A percentile compares a stretch with the other conserved stretches of the same genome.
Conservation (phyloP, 106 monocot genomes). For the Acorus gramineus region DNA sequence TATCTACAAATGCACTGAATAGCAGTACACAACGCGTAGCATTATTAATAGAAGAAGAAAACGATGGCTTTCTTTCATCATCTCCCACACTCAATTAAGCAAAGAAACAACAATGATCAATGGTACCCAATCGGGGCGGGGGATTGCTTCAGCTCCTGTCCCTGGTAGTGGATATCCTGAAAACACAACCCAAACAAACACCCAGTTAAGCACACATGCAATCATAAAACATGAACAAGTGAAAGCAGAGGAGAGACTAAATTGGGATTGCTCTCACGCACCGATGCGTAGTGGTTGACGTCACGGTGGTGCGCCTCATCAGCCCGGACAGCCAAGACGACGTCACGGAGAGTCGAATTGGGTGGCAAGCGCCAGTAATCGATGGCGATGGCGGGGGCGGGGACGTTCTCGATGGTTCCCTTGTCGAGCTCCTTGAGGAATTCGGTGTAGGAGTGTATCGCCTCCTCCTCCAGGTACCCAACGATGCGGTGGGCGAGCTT, state of each 20-base stretch:
- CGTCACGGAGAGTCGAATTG: constrained; percentile 56
- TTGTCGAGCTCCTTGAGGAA: constrained; percentile 56
- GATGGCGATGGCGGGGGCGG: constrained; percentile 69
- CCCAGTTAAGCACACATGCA: too few species aligned
- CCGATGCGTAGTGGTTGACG: constrained; percentile 74
- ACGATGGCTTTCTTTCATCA: too few species aligned
- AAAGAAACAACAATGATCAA: constrained; percentile 9
- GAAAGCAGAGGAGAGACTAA: neutral
- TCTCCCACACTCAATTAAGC: neutral
- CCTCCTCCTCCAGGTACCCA: constrained; percentile 87
- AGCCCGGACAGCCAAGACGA: constrained; percentile 56
- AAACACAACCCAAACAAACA: neutral
- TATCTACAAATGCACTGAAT: too few species aligned
- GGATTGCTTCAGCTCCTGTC: constrained; percentile 22
- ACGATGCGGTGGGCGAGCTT: constrained; percentile 71
- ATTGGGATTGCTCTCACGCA: constrained; percentile 1
- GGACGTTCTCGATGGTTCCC: constrained; percentile 54
- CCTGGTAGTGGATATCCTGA: constrained; percentile 41
- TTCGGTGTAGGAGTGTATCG: constrained; percentile 81
- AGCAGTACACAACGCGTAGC: too few species aligned
- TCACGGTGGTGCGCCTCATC: constrained; percentile 95
- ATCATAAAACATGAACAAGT: neutral
- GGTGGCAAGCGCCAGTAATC: constrained; percentile 65
- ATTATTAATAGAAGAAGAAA: too few species aligned
- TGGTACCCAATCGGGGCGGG: constrained; percentile 52